These are phyloP conservation scores for Spinacia oleracea DNA, from an alignment of 179 eudicot genomes.

Conservation along the genomic window DNA sequence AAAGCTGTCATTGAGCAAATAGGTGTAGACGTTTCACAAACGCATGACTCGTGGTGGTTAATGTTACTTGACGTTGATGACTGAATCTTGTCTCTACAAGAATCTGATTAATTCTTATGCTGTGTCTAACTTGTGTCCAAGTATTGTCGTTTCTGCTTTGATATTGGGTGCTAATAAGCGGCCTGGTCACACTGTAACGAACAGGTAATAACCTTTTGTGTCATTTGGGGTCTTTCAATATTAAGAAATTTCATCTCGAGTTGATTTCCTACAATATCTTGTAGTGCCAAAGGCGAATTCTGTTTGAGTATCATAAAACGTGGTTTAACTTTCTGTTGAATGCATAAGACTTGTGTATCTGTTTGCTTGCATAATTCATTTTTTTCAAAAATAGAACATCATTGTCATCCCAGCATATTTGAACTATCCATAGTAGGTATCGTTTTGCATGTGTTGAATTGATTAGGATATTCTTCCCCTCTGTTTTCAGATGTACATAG, in stretches of 20 bases:
- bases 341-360: neutral
- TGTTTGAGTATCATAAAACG: neutral
- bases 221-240: neutral
- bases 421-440: neutral
- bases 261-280: neutral
- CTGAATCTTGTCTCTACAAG: neutral
- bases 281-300: neutral
- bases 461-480: neutral
- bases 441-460: neutral
- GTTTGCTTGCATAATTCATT: neutral
- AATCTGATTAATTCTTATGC: slow-evolving; percentile 10
- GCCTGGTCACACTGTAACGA: neutral
- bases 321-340: neutral
- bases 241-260: neutral
- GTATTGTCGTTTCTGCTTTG: neutral
- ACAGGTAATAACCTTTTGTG: neutral
- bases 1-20: neutral
- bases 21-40: neutral
- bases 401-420: neutral
- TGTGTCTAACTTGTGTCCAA: neutral
- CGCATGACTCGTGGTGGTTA: neutral
- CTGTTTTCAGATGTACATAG: neutral
- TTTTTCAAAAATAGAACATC: neutral
- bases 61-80: neutral
- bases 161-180: neutral